Evolutionary conservation across 768 basidiomycete genomes (phyloP).

Genomic region (Kwoniella dejecticola): DNA sequence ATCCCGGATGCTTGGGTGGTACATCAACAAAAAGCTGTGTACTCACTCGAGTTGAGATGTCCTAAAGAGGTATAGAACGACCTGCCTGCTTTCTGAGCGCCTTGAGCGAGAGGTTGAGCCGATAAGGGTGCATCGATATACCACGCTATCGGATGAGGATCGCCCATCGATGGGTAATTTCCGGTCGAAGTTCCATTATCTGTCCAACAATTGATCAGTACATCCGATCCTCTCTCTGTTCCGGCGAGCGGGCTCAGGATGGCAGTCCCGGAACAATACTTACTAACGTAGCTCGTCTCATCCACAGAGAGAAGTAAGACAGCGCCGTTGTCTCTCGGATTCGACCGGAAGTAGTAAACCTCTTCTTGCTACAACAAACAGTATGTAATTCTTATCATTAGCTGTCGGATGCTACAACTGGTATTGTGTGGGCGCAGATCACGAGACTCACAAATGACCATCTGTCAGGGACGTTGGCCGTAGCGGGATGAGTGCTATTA

Average conservation of each 20-base stretch:
- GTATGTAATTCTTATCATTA: no score
- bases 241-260: no score
- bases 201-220: conserved; percentile 6
- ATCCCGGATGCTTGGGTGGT: neutral
- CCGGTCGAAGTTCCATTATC: conserved; percentile 55
- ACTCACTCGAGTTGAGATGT: conserved; percentile 68
- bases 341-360: conserved; percentile 69
- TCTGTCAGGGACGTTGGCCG: conserved; percentile 58
- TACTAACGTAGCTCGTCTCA: conserved; percentile 67
- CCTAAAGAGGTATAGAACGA: conserved; percentile 84
- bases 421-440: no score
- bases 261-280: conserved; percentile 15
- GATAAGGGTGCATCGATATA: conserved; percentile 76
- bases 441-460: conserved; percentile 52
- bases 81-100: conserved; percentile 62
- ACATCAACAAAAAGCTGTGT: conserved; percentile 36
- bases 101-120: conserved; percentile 57
- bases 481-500: conserved; percentile 66
- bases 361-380: conserved; percentile 58
- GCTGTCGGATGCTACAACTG: no score
- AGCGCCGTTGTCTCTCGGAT: conserved; percentile 68
- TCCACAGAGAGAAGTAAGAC: conserved; percentile 67
- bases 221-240: neutral
- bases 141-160: conserved; percentile 83
- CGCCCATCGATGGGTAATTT: conserved; percentile 65